Conservation (phyloP, 352 stramenopile species). For the Phytopythium boreale region DNA sequence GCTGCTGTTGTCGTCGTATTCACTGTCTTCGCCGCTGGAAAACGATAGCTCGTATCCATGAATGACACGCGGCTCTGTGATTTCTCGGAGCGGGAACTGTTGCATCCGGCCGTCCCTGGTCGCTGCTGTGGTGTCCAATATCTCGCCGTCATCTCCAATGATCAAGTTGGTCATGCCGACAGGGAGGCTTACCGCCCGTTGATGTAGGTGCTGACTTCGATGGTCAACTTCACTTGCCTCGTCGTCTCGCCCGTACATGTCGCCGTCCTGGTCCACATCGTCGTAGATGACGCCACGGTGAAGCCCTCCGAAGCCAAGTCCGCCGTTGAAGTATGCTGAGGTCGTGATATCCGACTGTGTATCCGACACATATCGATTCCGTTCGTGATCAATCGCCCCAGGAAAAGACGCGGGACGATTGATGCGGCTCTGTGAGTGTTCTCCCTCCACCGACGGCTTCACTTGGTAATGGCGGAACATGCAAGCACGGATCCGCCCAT, state of each 20-base stretch:
- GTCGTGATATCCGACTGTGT: neutral
- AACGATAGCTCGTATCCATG: conserved; percentile 4
- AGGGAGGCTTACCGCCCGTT: neutral
- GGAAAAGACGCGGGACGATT: neutral
- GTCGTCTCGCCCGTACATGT: neutral
- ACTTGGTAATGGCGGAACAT: conserved; percentile 84
- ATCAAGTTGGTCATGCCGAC: neutral
- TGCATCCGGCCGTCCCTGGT: too few species aligned
- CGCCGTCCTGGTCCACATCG: neutral
- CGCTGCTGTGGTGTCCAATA: neutral
- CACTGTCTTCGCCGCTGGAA: conserved; percentile 6
- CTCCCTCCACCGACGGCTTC: conserved; percentile 35
- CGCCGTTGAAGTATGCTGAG: neutral
- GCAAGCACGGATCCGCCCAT: conserved; percentile 60
- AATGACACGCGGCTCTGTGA: neutral
- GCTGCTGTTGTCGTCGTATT: conserved; percentile 15
- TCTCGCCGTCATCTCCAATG: conserved; percentile 14
- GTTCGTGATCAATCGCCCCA: neutral
- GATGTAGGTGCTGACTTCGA: neutral
- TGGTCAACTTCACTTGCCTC: neutral
- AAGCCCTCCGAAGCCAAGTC: neutral
- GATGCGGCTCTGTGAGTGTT: neutral
- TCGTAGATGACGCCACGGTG: neutral
- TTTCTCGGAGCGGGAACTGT: neutral
- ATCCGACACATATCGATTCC: neutral